Evolutionary conservation across 345 rosid species (phyloP), one percentile per base, ranked within the genome.

Genomic region (Eucalyptus pauciflora): DNA sequence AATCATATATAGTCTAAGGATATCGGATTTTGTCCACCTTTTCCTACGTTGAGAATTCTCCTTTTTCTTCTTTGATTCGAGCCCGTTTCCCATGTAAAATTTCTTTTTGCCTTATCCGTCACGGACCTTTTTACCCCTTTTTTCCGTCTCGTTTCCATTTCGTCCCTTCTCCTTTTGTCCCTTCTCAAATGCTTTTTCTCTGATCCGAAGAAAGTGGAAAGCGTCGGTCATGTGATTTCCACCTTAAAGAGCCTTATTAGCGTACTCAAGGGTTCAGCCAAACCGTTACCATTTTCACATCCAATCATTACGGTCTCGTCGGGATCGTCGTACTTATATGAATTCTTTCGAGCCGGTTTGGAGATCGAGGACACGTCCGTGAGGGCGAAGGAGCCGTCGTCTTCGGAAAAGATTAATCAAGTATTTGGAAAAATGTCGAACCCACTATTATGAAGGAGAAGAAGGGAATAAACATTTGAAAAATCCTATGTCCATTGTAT

Each of bases 401-500:
- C 24, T 45, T 76, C 1, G 41, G 48, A 37, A 76, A 76, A 10
- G 15, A 37, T 76, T 20, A 41, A 15, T 76, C 27, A 24, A 10
- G 83, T 20, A 5, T 2, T 20, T 76, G 5, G 25, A 20, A 18
- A 76, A 11, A 37, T 20, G 48, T 76, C 27, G 5, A 11, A 71
- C 41, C 41, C 76, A 4, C 20, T 64, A n/a, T 16, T 37, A 37
- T 2, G 14, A 33, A 33, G 45, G 45, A 33, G 45, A 71, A 17
- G 81, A 33, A 11, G 0, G 4, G 2, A 41, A 33, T 17, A 33
- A 31, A 69, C 2, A 0, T 33, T 69, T 41, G 10, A 31, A 69
- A 27, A 31, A n/a, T 33, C 22, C 1, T 33, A 69, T 3, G 2
- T 69, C 16, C 0, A 69, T 69, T 33, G 1, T 33, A 17, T 5